Evolutionary conservation across 1,284 basidiomycete genomes (phyloP), one percentile per base, ranked within the genome.

Genomic region (Cerioporus squamosus): DNA sequence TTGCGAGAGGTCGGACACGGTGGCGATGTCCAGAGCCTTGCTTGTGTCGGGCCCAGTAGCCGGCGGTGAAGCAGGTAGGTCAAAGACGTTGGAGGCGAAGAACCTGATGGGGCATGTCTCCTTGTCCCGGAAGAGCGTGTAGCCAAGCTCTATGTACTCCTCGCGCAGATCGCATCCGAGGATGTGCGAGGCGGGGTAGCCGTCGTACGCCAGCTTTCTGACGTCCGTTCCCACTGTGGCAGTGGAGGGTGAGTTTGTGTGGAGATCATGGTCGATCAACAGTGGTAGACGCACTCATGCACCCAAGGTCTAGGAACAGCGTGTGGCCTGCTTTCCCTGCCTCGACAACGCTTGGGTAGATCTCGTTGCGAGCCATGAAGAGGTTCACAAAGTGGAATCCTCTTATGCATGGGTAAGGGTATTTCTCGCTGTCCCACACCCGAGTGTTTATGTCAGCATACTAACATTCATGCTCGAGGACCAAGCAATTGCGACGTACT

Each of bases 351-450:
- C 54, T 49, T 3, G 61, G 53, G 44, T 75, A 76, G 15, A 65
- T 57, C 8, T 67, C 47, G 50, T 73, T 72, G 29, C 63, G 47
- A 0, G 55, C 40, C 72, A 75, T 73, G 63, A 71, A 62, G 12
- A 72, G 65, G 18, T 61, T 69, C 17, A 73, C 70, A 53, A 72
- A 70, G 44, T 71, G 70, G 63, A 75, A 75, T 2, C 49, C 66
- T 14, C 69, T 68, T 44, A 77, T 72, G 61, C 75, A 77, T 24
- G 74, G 73, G 56, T 77, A 77, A 0, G 75, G 72, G 31, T 75
- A 75, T n/a, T 68, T 59, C 17, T 51, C 61, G 61, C 70, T 75
- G 33, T 36, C 14, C 1, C 4, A 43, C 6, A 24, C 26, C n/a
- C n/a, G 44, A 29, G 18, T 10, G 3, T 17, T 46, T 31, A 10